Conservation (phyloP, 2,329 filamentous ascomycete genomes). For the Fusarium cicatricum region DNA sequence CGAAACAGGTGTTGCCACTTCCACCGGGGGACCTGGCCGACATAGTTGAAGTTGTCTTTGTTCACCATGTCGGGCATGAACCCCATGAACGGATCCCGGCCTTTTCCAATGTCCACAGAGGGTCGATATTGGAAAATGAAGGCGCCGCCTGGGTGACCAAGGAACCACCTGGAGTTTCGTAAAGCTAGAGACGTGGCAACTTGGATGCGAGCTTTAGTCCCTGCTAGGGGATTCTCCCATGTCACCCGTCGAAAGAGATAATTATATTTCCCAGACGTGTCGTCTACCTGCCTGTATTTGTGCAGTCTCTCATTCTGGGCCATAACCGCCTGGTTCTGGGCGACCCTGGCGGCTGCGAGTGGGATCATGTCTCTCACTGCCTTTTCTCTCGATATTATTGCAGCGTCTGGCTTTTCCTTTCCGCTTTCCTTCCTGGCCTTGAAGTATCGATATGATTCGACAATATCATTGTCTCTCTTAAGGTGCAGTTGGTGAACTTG, state of each 20-base stretch:
- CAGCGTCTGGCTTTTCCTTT: background rate
- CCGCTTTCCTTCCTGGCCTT: background rate
- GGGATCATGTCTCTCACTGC: background rate
- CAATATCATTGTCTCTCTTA: background rate
- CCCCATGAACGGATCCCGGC: background rate
- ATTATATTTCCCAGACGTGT: background rate
- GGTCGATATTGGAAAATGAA: conserved; percentile 41
- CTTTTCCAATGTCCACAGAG: background rate
- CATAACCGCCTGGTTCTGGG: background rate
- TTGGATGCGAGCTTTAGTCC: background rate
- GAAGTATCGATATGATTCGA: background rate
- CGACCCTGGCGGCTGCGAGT: background rate
- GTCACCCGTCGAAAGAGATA: background rate
- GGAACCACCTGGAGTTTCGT: conserved; percentile 31
- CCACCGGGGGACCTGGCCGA: conserved; percentile 16
- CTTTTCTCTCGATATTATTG: background rate
- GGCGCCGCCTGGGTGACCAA: conserved; percentile 37
- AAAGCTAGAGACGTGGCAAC: conserved; percentile 1
- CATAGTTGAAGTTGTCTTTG: conserved; percentile 1
- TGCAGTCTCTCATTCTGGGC: background rate
- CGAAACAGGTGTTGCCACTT: background rate
- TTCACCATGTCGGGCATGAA: background rate
- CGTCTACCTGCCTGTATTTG: background rate
- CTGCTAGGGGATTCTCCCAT: background rate
- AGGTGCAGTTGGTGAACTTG: no score